phyloP scores from a whole-genome alignment of 73 alveolate genomes.

The Tetrahymena borealis region DNA sequence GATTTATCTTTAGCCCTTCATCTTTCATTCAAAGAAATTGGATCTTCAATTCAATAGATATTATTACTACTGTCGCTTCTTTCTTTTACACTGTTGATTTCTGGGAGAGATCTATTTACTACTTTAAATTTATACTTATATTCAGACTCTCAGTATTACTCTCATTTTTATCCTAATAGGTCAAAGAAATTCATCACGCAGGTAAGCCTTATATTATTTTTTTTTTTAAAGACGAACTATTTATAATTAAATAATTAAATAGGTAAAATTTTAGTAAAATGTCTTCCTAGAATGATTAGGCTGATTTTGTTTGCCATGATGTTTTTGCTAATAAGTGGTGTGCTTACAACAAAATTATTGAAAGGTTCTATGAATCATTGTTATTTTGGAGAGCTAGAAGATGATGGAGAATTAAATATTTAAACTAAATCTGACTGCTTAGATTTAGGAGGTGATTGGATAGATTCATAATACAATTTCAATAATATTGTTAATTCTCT shows the following conservation, averaged over 20 bases:
- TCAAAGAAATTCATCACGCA: not conserved
- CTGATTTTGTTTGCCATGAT: constrained; percentile 8
- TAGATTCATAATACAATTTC: constrained; percentile 9
- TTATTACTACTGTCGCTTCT: not conserved
- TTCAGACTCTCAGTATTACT: not conserved
- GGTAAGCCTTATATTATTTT: not conserved
- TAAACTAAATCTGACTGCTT: constrained; percentile 5
- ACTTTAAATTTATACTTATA: not conserved
- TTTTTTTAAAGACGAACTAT: not conserved
- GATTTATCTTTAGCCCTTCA: not conserved
- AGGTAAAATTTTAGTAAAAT: not conserved
- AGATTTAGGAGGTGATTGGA: constrained; percentile 41
- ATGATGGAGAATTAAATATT: not conserved
- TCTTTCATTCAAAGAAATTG: not conserved
- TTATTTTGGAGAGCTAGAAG: not conserved
- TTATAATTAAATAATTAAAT: not conserved
- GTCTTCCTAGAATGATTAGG: constrained; percentile 25
- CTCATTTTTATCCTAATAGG: not conserved
- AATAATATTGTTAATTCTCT: constrained; percentile 21
- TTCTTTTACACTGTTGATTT: not conserved
- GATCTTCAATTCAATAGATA: not conserved
- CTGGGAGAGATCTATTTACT: not conserved
- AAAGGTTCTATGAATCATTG: constrained; percentile 24
- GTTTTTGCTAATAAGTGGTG: constrained; percentile 12
- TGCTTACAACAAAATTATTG: constrained; percentile 16